Percentiles rank a stretch among this genome's conserved stretches.
phyloP scores from a whole-genome alignment of 352 stramenopile species.

The Globisporangium apiculatum region DNA sequence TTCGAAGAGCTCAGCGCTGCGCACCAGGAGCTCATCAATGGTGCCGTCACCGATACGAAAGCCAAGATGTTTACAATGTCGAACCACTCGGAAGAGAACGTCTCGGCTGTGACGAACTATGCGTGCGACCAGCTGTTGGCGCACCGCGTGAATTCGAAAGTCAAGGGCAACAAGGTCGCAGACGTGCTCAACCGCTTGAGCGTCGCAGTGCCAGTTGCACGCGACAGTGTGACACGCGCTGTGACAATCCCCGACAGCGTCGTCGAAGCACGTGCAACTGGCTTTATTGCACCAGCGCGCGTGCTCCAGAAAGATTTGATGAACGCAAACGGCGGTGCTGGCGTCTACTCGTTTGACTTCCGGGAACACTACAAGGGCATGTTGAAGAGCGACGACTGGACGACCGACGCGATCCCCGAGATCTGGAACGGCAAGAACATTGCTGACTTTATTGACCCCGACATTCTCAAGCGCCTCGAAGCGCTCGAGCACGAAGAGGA shows the following conservation, averaged over 20 bases:
- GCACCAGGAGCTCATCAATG: slow-evolving; percentile 81
- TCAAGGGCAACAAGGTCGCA: slow-evolving; percentile 94
- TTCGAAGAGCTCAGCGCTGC: slow-evolving; percentile 86
- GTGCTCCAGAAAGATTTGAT: slow-evolving; percentile 83
- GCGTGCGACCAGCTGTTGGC: slow-evolving; percentile 95
- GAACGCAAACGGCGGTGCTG: slow-evolving; percentile 94
- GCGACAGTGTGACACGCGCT: slow-evolving; percentile 89
- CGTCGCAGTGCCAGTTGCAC: slow-evolving; percentile 92
- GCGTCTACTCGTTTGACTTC: slow-evolving; percentile 97
- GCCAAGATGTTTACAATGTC: slow-evolving; percentile 97
- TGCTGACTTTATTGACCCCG: slow-evolving; percentile 97
- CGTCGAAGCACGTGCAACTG: slow-evolving; percentile 62
- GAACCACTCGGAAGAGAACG: slow-evolving; percentile 96
- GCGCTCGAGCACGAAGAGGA: slow-evolving; percentile 97
- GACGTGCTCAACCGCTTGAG: slow-evolving; percentile 95
- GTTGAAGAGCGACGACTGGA: slow-evolving; percentile 95
- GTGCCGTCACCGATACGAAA: slow-evolving; percentile 59
- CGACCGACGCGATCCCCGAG: slow-evolving; percentile 96
- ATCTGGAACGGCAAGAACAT: slow-evolving; percentile 99
- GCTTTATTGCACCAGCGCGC: slow-evolving; percentile 27
- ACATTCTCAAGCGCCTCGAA: slow-evolving; percentile 96
- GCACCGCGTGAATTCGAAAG: slow-evolving; percentile 92
- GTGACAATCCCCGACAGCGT: slow-evolving; percentile 93
- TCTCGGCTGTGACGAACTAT: slow-evolving; percentile 92
- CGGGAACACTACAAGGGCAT: slow-evolving; percentile 95